Percentiles rank a stretch among this genome's conserved stretches.
Conservation (phyloP, 2,329 filamentous ascomycete genomes). For the Claviceps paspali region DNA sequence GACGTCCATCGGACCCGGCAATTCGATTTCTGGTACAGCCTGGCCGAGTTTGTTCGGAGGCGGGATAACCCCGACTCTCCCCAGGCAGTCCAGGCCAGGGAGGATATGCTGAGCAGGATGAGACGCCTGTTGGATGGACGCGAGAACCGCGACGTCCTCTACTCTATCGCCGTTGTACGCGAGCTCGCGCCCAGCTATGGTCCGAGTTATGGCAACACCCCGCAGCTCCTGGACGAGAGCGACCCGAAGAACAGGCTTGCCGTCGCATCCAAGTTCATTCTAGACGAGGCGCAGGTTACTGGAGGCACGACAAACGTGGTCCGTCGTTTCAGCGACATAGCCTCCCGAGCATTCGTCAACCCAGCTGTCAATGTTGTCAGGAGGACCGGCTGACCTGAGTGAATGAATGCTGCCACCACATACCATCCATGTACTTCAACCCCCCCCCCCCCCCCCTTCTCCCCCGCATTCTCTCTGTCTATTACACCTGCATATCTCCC, state of each 20-base stretch:
- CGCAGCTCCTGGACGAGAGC: constrained; percentile 48
- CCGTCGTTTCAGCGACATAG: constrained; percentile 54
- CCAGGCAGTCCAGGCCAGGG: constrained; percentile 35
- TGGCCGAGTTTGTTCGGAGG: constrained; percentile 49
- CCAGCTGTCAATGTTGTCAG: constrained; percentile 33
- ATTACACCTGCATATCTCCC: too few species aligned
- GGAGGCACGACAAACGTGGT: constrained; percentile 64
- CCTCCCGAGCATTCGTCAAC: constrained; percentile 41
- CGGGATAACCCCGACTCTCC: constrained; percentile 40
- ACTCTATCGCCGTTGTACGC: constrained; percentile 70
- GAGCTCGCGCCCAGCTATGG: constrained; percentile 54
- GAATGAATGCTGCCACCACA: too few species aligned
- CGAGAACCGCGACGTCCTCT: constrained; percentile 82
- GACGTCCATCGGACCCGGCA: constrained; percentile 45
- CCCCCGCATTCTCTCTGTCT: too few species aligned
- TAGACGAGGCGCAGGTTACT: constrained; percentile 43
- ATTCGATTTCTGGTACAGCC: constrained; percentile 67
- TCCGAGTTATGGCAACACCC: constrained; percentile 39
- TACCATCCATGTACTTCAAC: too few species aligned
- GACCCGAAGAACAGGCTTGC: constrained; percentile 51
- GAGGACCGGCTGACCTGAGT: constrained; percentile 7
- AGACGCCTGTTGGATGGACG: constrained; percentile 60
- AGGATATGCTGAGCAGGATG: constrained; percentile 49
- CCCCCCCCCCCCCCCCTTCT: too few species aligned
- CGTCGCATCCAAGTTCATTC: constrained; percentile 55